Percentiles rank a stretch among this genome's conserved stretches.
Evolutionary conservation across 2,329 filamentous ascomycete genomes (phyloP).

Genomic region (Paraphoma sp.): DNA sequence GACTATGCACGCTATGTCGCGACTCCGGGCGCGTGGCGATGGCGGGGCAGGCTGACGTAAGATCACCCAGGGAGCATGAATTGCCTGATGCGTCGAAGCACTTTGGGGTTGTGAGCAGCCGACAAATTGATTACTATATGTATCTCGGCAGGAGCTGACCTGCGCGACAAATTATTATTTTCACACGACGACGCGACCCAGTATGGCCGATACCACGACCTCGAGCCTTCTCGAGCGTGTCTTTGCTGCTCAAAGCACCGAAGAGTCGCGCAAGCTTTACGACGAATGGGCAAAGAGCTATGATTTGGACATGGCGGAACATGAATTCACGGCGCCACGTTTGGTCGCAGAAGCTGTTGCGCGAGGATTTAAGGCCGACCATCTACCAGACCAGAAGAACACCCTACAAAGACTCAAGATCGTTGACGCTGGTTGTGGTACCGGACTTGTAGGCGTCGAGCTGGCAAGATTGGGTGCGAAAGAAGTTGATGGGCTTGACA

Average conservation of each 20-base stretch:
- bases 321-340: constrained; percentile 52
- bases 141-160: no score
- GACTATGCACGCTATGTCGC: background rate
- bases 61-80: background rate
- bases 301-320: constrained; percentile 50
- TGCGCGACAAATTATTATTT: no score
- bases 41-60: background rate
- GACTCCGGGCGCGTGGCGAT: background rate
- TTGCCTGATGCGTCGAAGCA: background rate
- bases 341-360: constrained; percentile 40
- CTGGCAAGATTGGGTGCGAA: constrained; percentile 54
- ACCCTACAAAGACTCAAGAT: constrained; percentile 42
- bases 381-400: constrained; percentile 11
- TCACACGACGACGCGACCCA: no score
- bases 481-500: constrained; percentile 61
- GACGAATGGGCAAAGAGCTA: constrained; percentile 57
- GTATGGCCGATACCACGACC: background rate
- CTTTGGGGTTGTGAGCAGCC: no score
- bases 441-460: constrained; percentile 59
- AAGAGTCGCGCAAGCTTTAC: constrained; percentile 52
- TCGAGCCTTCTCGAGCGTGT: constrained; percentile 43
- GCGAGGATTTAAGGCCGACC: constrained; percentile 19
- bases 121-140: no score
- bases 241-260: constrained; percentile 42
- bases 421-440: constrained; percentile 64